Conservation (phyloP, 2,329 filamentous ascomycete species). For the Venturia pyrina region DNA sequence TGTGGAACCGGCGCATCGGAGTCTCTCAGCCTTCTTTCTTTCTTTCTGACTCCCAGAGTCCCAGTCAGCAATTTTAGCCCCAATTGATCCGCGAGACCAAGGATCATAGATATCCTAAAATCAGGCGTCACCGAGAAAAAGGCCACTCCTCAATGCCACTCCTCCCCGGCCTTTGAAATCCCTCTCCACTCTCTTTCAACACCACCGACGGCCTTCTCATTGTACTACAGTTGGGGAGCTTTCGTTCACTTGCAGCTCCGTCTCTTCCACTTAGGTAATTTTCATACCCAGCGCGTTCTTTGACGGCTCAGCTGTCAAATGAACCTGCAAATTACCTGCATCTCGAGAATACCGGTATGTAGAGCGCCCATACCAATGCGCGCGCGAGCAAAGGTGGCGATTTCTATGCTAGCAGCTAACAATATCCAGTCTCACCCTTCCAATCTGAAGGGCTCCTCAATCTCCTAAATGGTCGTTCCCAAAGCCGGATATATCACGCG, state of each 20-base stretch:
- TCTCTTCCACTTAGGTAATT: background rate
- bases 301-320: slow-evolving; percentile 92
- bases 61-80: background rate
- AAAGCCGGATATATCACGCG: slow-evolving; percentile 80
- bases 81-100: background rate
- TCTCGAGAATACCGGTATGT: slow-evolving; percentile 55
- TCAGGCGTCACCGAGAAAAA: background rate
- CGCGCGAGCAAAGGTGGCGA: background rate
- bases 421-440: slow-evolving; percentile 35
- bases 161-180: background rate
- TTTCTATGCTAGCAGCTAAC: background rate
- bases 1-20: background rate
- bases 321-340: slow-evolving; percentile 76
- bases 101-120: background rate
- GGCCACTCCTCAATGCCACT: background rate
- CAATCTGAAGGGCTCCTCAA: slow-evolving; percentile 50
- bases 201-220: background rate
- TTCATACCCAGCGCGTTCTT: slow-evolving; percentile 60
- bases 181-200: background rate
- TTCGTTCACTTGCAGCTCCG: background rate
- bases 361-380: slow-evolving; percentile 11
- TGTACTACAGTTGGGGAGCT: background rate
- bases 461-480: slow-evolving; percentile 76
- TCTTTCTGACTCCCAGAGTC: background rate
- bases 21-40: background rate